Evolutionary conservation across 805 yeast genomes (phyloP).

Genomic region (Yamadazyma sp.): DNA sequence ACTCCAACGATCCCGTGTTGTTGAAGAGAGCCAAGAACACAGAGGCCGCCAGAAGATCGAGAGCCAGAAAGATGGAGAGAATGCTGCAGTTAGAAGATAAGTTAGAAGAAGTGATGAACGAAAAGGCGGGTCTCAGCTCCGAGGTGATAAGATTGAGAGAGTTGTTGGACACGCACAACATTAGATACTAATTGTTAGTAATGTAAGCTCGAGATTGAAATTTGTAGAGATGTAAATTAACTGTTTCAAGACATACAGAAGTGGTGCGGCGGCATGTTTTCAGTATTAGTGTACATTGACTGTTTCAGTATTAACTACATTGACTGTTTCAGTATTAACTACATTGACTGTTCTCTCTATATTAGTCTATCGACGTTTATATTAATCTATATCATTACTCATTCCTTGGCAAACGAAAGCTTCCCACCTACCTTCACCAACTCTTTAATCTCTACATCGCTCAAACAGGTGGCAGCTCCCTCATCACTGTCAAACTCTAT

Average conservation of each 20-base stretch:
- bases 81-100: slow-evolving; percentile 78
- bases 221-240: too few species aligned
- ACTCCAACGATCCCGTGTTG: slow-evolving; percentile 64
- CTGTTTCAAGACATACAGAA: too few species aligned
- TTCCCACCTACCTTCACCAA: slow-evolving; percentile 5
- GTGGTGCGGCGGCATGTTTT: too few species aligned
- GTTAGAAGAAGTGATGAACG: slow-evolving; percentile 62
- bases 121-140: slow-evolving; percentile 57
- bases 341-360: too few species aligned
- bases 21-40: slow-evolving; percentile 93
- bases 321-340: too few species aligned
- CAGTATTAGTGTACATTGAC: too few species aligned
- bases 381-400: too few species aligned
- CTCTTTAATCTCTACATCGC: neutral
- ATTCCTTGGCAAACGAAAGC: slow-evolving; percentile 11
- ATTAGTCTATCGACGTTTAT: too few species aligned
- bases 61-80: slow-evolving; percentile 90
- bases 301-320: too few species aligned
- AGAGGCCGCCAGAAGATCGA: slow-evolving; percentile 95
- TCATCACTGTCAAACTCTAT: slow-evolving; percentile 67
- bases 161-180: slow-evolving; percentile 36
- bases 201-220: too few species aligned
- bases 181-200: slow-evolving; percentile 13
- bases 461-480: slow-evolving; percentile 43
- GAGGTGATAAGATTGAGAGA: slow-evolving; percentile 64